Evolutionary conservation across 2,329 filamentous ascomycete genomes (phyloP).

Genomic region (Aspergillus hortae): DNA sequence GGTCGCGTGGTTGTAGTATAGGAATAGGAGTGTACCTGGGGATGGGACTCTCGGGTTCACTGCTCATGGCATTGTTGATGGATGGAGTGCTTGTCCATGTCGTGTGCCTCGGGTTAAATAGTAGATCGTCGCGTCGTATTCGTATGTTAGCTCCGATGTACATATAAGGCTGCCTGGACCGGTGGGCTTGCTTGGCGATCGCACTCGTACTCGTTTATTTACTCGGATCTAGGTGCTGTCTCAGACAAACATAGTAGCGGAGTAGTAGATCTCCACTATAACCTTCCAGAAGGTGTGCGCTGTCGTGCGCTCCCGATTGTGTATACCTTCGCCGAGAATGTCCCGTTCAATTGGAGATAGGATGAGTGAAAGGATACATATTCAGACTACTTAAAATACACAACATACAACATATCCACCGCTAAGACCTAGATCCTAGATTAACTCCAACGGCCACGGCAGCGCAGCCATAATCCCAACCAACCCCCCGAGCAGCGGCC

Average conservation of each 20-base stretch:
- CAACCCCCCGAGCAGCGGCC: conserved; percentile 12
- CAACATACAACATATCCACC: too few species aligned
- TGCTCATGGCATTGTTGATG: background rate
- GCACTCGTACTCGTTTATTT: too few species aligned
- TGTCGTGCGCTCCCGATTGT: too few species aligned
- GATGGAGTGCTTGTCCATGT: background rate
- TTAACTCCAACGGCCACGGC: conserved; percentile 1
- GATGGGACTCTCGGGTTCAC: background rate
- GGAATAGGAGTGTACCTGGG: background rate
- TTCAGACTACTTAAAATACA: too few species aligned
- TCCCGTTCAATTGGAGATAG: background rate
- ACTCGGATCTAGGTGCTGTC: too few species aligned
- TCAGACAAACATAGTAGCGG: too few species aligned
- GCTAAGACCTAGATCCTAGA: background rate
- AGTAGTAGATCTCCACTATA: too few species aligned
- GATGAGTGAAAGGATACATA: too few species aligned
- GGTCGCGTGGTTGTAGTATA: conserved; percentile 1
- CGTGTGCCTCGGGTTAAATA: background rate
- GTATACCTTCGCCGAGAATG: too few species aligned
- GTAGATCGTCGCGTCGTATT: background rate
- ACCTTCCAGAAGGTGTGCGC: too few species aligned
- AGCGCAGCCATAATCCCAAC: conserved; percentile 14
- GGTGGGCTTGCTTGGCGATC: too few species aligned
- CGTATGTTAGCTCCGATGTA: background rate
- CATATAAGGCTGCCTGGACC: background rate